Evolutionary conservation across 306 rosid species (phyloP), one percentile per base, ranked within the genome.

Genomic region (Sechiopsis laciniata): DNA sequence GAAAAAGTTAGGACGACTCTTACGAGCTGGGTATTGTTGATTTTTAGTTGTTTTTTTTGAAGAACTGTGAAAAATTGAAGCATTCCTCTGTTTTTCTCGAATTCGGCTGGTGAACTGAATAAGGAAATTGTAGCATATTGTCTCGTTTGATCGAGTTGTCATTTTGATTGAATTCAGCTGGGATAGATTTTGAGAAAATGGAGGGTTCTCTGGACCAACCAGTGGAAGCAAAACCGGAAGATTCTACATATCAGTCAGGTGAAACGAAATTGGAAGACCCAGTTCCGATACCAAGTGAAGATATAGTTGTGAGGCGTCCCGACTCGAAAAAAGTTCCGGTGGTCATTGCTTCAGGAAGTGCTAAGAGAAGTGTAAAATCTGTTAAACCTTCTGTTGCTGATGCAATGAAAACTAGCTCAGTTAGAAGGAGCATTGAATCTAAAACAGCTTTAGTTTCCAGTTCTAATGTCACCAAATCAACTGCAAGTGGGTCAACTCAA

Each of bases 201-300:
- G 98, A 90, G 77, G 90, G 56, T 17, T 77, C 90, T 55, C 67
- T 58, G 14, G 87, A 75, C 48, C 79, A 74, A 55, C 59, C 79
- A 4, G 80, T 75, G 46, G 86, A 75, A 62, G 65, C 75, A 12
- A 58, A 54, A 75, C 85, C 86, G 96, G 98, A 88, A 75, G 88
- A 74, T n/a, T 77, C 88, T 45, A 75, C 61, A 7, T 89, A 71
- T 42, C 79, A 71, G 48, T 46, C 78, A 3, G 80, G 76, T 45
- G 85, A 40, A 64, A 46, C 71, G 51, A 62, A 42, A 74, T 86
- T 87, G 98, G 98, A 88, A 78, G 89, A 73, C 16, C 77, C 88
- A 51, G 75, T 69, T n/a, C 88, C 75, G n/a, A 76, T 64, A 55
- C 63, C 73, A 3, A 81, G 82, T 29, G 87, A 89, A 68, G 85